Evolutionary conservation across 2,329 filamentous ascomycete species (phyloP), one percentile per base, ranked within the genome.

Genomic region (Fusarium sp.): DNA sequence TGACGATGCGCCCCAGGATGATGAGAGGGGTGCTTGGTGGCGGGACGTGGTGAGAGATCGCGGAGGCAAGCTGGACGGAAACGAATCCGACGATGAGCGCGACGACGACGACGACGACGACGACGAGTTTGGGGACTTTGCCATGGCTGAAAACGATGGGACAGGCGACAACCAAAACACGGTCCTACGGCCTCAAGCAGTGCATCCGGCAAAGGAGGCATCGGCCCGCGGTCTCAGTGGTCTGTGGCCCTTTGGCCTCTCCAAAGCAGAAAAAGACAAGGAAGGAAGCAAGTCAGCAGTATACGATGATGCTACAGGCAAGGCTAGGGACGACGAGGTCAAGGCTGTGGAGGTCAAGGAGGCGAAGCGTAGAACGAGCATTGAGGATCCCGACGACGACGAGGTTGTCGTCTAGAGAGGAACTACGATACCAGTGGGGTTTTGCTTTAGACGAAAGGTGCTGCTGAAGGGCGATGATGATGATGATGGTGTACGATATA

Each of bases 51-150:
- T 80, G 8, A 57, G 68, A 45, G 68, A 67, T 15, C 66, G 65
- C 31, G 80, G 76, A 41, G 80, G 76, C 25, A 80, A 80, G 53
- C 73, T 71, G 13, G 80, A 78, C 39, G 78, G 78, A 31, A 77
- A 76, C 3, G 79, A 80, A 57, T 80, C 78, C 35, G 81, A 81
- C 37, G 81, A 82, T 46, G 81, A 80, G 25, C 80, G 80, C 31
- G 83, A 82, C 13, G 61, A 84, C 11, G 82, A 85, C 6, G 82
- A 85, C 6, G 82, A 85, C 25, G 85, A 87, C 36, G 86, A 89
- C 61, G 87, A 89, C 61, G 87, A 88, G 67, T 85, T 90, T 75
- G 88, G 87, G 13, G 88, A 90, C 54, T 89, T 89, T 65, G 86
- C 85, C 62, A 85, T 89, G 77, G 83, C 86, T 10, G 86, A 88